These are phyloP conservation scores for Talaromyces albobiverticillius DNA, from an alignment of 2,329 filamentous ascomycete genomes.

Conservation along the genomic window DNA sequence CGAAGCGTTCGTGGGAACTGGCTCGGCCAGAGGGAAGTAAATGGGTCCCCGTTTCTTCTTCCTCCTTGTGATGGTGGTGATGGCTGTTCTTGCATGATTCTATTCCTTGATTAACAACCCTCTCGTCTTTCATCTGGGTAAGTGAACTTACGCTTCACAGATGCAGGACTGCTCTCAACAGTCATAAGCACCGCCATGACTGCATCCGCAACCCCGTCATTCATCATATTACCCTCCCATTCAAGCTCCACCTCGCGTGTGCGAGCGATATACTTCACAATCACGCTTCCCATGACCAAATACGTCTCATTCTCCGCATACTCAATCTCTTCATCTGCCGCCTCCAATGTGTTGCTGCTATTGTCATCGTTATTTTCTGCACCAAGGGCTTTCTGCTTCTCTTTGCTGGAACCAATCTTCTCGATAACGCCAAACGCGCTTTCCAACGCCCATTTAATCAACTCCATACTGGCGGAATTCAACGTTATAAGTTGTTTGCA, in stretches of 20 bases:
- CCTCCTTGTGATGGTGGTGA: constrained; percentile 37
- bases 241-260: constrained; percentile 84
- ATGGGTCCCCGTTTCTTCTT: constrained; percentile 60
- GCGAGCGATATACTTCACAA: constrained; percentile 67
- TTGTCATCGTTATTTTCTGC: constrained; percentile 26
- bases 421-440: constrained; percentile 89
- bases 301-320: constrained; percentile 43
- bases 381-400: constrained; percentile 12
- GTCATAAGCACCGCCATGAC: constrained; percentile 90
- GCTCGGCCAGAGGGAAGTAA: constrained; percentile 32
- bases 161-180: constrained; percentile 89
- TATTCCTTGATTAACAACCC: constrained; percentile 25
- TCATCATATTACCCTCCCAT: constrained; percentile 97
- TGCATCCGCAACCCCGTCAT: constrained; percentile 96
- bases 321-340: constrained; percentile 45
- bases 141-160: constrained; percentile 73
- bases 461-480: constrained; percentile 80
- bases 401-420: constrained; percentile 32
- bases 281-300: constrained; percentile 85
- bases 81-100: constrained; percentile 63
- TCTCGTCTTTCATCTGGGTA: background rate
- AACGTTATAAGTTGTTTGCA: constrained; percentile 90
- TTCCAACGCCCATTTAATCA: constrained; percentile 91
- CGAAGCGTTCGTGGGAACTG: constrained; percentile 71
- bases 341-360: constrained; percentile 30